These are phyloP conservation scores for Apophysomyces trapeziformis DNA, from an alignment of 371 early-diverging fungal species.

Conservation along the genomic window DNA sequence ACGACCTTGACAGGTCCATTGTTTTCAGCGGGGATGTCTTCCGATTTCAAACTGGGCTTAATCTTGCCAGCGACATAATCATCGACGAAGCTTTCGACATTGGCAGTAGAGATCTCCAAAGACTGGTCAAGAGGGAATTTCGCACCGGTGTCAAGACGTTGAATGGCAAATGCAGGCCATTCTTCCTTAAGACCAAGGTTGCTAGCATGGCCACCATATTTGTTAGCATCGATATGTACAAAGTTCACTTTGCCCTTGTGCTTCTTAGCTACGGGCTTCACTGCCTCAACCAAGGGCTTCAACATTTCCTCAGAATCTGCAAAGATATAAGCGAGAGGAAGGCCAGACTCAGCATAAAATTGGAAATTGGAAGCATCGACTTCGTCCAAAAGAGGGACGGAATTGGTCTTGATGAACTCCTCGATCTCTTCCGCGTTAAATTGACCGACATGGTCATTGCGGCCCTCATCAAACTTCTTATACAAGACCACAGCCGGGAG, in stretches of 20 bases:
- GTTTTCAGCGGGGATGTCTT: constrained; percentile 82
- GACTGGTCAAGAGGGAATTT: constrained; percentile 86
- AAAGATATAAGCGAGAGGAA: constrained; percentile 92
- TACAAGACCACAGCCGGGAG: constrained; percentile 78
- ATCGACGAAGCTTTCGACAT: constrained; percentile 65
- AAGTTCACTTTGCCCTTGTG: constrained; percentile 84
- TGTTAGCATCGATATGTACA: constrained; percentile 86
- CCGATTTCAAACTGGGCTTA: constrained; percentile 82
- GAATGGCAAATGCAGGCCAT: constrained; percentile 95
- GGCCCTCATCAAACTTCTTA: constrained; percentile 92
- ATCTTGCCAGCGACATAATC: constrained; percentile 73
- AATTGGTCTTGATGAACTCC: constrained; percentile 72
- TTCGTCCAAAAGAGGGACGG: constrained; percentile 89
- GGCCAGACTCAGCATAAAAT: constrained; percentile 78
- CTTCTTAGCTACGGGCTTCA: constrained; percentile 81
- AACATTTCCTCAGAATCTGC: constrained; percentile 67
- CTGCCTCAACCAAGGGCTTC: constrained; percentile 49
- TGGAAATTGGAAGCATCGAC: constrained; percentile 87
- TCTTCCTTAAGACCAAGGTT: constrained; percentile 80
- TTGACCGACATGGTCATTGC: constrained; percentile 62
- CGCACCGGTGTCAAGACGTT: constrained; percentile 65
- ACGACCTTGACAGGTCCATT: constrained; percentile 88
- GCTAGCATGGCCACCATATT: constrained; percentile 85
- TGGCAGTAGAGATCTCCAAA: constrained; percentile 61
- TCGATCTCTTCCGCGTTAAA: constrained; percentile 63